Conservation (phyloP, 306 rosid species). For the Citrullus colocynthis region DNA sequence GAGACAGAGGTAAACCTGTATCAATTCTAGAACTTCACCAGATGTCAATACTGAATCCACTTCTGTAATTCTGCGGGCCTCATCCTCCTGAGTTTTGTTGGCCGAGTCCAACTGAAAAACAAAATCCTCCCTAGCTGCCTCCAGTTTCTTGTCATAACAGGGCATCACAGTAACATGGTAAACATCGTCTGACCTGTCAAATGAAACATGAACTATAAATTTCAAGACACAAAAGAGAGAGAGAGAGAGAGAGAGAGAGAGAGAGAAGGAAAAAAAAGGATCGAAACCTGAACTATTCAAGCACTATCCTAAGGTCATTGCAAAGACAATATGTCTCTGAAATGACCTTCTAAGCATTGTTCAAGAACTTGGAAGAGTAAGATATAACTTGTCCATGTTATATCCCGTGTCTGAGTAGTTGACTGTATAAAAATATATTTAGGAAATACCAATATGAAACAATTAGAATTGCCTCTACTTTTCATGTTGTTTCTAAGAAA, state of each 20-base stretch:
- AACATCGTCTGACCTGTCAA: conserved; percentile 65
- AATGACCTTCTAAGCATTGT: neutral
- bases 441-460: neutral
- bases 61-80: conserved; percentile 37
- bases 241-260: too few species aligned
- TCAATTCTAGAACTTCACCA: conserved; percentile 83
- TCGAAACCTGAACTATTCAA: neutral
- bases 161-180: conserved; percentile 97
- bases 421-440: neutral
- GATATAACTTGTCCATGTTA: neutral
- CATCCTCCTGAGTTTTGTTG: conserved; percentile 23
- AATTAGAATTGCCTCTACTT: neutral
- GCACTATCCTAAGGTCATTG: neutral
- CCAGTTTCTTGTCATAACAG: conserved; percentile 94
- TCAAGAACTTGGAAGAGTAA: neutral
- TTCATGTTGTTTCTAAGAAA: neutral
- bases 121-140: conserved; percentile 90
- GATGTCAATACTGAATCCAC: conserved; percentile 93
- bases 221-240: neutral
- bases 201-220: neutral
- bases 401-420: neutral
- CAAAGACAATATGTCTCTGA: neutral
- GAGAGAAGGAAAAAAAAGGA: too few species aligned
- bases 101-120: conserved; percentile 39
- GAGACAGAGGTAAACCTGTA: conserved; percentile 44